Evolutionary conservation across 2,329 filamentous ascomycete species (phyloP), one percentile per base, ranked within the genome.

Genomic region (Teratosphaeria gauchensis): DNA sequence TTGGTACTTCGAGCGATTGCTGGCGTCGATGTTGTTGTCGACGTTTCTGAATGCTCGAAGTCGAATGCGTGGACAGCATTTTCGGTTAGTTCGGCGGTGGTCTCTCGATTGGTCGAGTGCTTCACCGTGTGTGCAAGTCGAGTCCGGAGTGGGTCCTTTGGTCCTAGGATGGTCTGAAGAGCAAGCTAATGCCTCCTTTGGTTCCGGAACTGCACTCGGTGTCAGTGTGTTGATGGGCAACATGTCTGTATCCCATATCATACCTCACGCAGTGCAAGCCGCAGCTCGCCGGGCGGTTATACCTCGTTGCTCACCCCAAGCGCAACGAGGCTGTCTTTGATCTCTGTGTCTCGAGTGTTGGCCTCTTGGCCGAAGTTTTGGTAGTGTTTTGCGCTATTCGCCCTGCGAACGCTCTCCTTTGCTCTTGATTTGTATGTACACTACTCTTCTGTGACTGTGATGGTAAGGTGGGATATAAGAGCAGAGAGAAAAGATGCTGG

Each of bases 261-360:
- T 75, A 90, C 88, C 87, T 91, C 86, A 86, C 86, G 86, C 86
- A 90, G 85, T 82, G 85, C 86, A 87, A 89, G 85, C 86, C 84
- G 85, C 84, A 72, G 81, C 64, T 82, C 84, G 87, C 86, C 87
- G 87, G 88, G 87, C 85, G 46, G 28, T 56, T 30, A 16, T 56
- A 28, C 35, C 54, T 24, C 21, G 58, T 35, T 35, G 28, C 12
- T 53, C 56, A 33, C 52, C 52, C 52, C 52, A 53, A 31, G 52
- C 52, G 52, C 52, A 53, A 35, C 52, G 52, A 57, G 19, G 28
- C 32, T 19, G 28, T 21, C 24, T 32, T 24, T n/a, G 24, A 52
- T 35, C 24, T 54, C 33, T n/a, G 28, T 28, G 48, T 30, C 19
- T 35, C 52, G 32, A 53, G 54, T 32, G 32, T 54, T 52, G 56